phyloP scores from a whole-genome alignment of 805 yeast genomes.

The Wickerhamiella occidentalis region DNA sequence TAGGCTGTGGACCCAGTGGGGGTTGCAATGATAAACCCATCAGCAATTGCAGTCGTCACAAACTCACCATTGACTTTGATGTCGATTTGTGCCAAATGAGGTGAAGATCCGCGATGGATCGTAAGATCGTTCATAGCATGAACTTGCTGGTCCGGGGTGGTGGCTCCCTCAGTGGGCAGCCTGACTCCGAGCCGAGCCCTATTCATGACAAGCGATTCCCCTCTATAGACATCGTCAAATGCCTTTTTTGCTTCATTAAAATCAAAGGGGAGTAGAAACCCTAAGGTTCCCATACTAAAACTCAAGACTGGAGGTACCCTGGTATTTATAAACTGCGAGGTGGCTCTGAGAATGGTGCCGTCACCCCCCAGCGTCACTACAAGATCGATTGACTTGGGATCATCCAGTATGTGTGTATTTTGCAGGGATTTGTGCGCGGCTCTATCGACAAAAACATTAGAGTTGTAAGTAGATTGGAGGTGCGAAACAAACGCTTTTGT shows the following conservation, averaged over 20 bases:
- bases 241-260: slow-evolving; percentile 48
- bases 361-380: slow-evolving; percentile 92
- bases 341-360: slow-evolving; percentile 81
- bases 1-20: slow-evolving; percentile 97
- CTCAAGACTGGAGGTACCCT: slow-evolving; percentile 78
- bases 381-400: slow-evolving; percentile 40
- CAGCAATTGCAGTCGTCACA: slow-evolving; percentile 82
- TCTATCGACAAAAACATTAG: slow-evolving; percentile 65
- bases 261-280: slow-evolving; percentile 81
- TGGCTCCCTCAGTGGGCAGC: slow-evolving; percentile 7
- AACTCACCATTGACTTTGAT: slow-evolving; percentile 75
- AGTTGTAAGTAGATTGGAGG: slow-evolving; percentile 44
- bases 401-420: slow-evolving; percentile 40
- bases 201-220: slow-evolving; percentile 60
- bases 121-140: slow-evolving; percentile 91
- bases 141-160: slow-evolving; percentile 28
- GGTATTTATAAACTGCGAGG: slow-evolving; percentile 54
- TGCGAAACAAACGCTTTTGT: slow-evolving; percentile 52
- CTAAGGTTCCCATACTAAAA: slow-evolving; percentile 82
- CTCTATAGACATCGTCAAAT: slow-evolving; percentile 52
- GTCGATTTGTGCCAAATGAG: slow-evolving; percentile 73
- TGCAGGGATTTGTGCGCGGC: slow-evolving; percentile 46
- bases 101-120: slow-evolving; percentile 77
- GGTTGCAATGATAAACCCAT: slow-evolving; percentile 73
- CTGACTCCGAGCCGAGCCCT: slow-evolving; percentile 45